A percentile compares a stretch with the other conserved stretches of the same genome.
phyloP scores from a whole-genome alignment of 768 basidiomycete genomes.

The Agaricus sinodeliciosus region DNA sequence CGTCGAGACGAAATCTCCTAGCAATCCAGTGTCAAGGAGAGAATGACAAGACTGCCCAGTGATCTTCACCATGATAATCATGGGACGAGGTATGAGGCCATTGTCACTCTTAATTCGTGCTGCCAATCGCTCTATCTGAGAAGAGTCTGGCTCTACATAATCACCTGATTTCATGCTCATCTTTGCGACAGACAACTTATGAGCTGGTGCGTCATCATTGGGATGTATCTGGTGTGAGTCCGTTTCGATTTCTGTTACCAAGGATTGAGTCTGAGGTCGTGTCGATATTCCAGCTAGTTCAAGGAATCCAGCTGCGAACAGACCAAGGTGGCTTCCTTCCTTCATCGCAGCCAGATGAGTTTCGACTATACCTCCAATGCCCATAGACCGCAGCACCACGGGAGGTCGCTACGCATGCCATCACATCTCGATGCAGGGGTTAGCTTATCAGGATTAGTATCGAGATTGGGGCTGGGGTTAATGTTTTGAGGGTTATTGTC shows the following conservation, averaged over 20 bases:
- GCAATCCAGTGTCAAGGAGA: slow-evolving; percentile 28
- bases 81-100: slow-evolving; percentile 19
- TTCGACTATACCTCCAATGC: background rate
- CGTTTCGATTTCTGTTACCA: too few relatives aligned
- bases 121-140: background rate
- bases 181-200: too few relatives aligned
- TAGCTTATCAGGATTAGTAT: background rate
- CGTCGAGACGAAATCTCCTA: slow-evolving; percentile 32
- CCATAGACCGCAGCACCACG: background rate
- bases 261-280: too few relatives aligned
- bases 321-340: background rate
- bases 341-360: background rate
- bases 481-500: background rate
- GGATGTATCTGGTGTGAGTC: too few relatives aligned
- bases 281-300: too few relatives aligned
- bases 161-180: too few relatives aligned
- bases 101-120: background rate
- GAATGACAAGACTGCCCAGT: slow-evolving; percentile 24
- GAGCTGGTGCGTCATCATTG: too few relatives aligned
- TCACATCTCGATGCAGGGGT: too few relatives aligned
- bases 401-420: too few relatives aligned
- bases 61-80: slow-evolving; percentile 20
- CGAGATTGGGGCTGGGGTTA: background rate
- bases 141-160: background rate
- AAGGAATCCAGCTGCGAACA: background rate